Evolutionary conservation across 176 grass and related monocot genomes (phyloP), one percentile per base, ranked within the genome.

Genomic region (Otatea glauca): DNA sequence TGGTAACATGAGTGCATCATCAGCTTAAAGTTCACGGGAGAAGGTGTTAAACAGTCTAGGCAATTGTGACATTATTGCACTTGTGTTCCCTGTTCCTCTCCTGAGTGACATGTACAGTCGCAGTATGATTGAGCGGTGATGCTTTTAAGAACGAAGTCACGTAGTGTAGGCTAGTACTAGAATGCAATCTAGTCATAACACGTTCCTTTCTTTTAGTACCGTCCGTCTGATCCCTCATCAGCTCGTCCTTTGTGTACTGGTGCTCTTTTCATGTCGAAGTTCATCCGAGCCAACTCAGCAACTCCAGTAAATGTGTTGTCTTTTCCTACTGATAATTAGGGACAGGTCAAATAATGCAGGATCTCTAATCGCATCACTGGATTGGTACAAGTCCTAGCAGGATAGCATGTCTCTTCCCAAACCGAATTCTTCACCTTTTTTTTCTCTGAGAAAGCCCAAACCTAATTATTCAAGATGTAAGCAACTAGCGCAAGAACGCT

Each of bases 71-170:
- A 68, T 74, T 53, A 89, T 68, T 67, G 50, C 14, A 1, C 27
- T 43, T 59, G 38, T 67, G 87, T 23, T 2, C 56, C 45, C 2
- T 82, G 63, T 17, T 78, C 9, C 66, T 16, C 29, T 6, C 15
- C 9, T 2, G 16, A 64, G 68, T 29, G 56, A 18, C 32, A 64
- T 10, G 7, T 18, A 32, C 44, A 75, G 17, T 4, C 35, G 50
- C 72, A 75, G 42, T 65, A 21, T 39, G 23, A 1, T 5, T 71
- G n/a, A 3, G 51, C 60, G 76, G 70, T 6, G 82, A 24, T 74
- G 77, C 63, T 70, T 75, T 76, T 7, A 76, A 89, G 53, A 32
- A 20, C 16, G 18, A 35, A 17, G 34, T 54, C 32, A 21, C 51
- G 51, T 20, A 11, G 56, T 14, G 50, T 24, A 10, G 23, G 21